Evolutionary conservation across 305 asterid genomes (phyloP).

Genomic region (Fraxinus angustifolia): DNA sequence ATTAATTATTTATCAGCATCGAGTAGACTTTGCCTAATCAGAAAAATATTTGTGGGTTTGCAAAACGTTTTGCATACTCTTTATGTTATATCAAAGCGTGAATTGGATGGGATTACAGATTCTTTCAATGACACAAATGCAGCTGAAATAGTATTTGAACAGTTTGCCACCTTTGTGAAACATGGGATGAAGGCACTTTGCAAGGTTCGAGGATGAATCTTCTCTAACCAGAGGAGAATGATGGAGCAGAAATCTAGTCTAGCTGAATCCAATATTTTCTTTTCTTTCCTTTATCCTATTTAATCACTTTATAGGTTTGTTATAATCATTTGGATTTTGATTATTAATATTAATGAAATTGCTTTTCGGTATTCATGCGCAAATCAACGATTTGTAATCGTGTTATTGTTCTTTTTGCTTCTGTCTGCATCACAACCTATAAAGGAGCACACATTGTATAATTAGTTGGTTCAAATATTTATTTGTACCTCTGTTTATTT

Average conservation of each 20-base stretch:
- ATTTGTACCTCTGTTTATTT: slow-evolving; percentile 9
- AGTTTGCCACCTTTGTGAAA: background rate
- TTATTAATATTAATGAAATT: background rate
- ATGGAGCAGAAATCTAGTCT: background rate
- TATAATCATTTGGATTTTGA: background rate
- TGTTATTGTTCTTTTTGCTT: background rate
- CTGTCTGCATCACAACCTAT: background rate
- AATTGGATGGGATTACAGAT: background rate
- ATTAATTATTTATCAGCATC: background rate
- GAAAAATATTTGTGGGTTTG: background rate
- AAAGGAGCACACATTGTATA: background rate
- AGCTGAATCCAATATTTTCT: background rate
- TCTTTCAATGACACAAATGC: background rate
- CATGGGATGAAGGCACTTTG: background rate
- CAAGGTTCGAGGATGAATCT: background rate
- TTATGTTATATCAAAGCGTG: background rate
- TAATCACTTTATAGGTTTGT: background rate
- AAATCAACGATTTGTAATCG: background rate
- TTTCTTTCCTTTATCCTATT: background rate
- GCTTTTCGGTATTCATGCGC: background rate
- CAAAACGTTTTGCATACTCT: background rate
- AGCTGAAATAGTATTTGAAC: background rate
- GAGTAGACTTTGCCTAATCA: background rate
- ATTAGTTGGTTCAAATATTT: background rate
- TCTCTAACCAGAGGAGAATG: background rate